A percentile compares a stretch with the other conserved stretches of the same genome.
These are phyloP conservation scores for Vaccinium vitisidaea DNA, from an alignment of 148 eudicot species.

Conservation along the genomic window DNA sequence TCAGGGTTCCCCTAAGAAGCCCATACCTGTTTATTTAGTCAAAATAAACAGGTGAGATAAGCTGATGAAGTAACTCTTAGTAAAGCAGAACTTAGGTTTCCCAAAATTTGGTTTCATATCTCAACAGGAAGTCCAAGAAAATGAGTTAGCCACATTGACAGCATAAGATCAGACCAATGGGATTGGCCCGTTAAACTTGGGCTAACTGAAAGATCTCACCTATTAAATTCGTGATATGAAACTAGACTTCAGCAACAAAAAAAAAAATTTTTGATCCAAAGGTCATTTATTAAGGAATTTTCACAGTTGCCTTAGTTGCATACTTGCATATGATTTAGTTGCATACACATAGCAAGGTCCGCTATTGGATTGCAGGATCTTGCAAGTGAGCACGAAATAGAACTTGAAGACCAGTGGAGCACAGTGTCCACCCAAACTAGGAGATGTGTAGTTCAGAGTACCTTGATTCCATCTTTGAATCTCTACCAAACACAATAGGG, in stretches of 20 bases:
- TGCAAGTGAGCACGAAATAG: background rate
- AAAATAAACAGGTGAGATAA: slow-evolving; percentile 11
- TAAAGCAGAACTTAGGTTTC: background rate
- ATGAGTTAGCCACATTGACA: background rate
- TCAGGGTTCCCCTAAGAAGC: slow-evolving; percentile 77
- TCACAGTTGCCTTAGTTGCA: background rate
- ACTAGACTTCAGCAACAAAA: no score
- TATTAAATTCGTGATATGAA: no score
- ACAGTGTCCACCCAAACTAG: background rate
- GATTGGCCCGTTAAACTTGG: no score
- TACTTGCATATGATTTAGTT: background rate
- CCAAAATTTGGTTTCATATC: background rate
- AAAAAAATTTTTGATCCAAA: background rate
- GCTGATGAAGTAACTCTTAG: background rate
- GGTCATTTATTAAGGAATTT: background rate
- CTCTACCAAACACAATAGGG: slow-evolving; percentile 93
- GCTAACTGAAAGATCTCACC: no score
- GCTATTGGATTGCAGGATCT: background rate
- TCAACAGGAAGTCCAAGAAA: background rate
- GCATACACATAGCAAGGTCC: background rate
- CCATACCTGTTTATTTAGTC: slow-evolving; percentile 55
- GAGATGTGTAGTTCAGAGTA: slow-evolving; percentile 17
- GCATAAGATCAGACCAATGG: background rate
- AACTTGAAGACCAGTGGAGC: background rate
- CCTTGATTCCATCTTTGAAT: slow-evolving; percentile 85